phyloP scores from a whole-genome alignment of 768 basidiomycete species.

The Floccularia luteovirens region DNA sequence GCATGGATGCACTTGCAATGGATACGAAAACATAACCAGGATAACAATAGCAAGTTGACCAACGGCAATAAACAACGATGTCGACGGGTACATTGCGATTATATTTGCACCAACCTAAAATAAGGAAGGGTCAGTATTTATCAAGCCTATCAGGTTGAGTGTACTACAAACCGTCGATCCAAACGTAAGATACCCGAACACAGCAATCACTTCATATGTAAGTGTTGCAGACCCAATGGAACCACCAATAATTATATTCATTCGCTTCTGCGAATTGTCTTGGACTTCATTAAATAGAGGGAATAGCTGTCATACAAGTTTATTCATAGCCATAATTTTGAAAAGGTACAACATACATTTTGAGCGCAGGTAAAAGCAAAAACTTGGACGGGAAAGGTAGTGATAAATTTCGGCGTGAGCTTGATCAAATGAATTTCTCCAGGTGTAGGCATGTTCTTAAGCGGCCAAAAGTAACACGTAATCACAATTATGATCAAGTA shows the following conservation, averaged over 20 bases:
- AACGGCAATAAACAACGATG: conserved; percentile 85
- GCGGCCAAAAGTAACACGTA: conserved; percentile 69
- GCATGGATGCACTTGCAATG: conserved; percentile 91
- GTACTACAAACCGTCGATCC: conserved; percentile 61
- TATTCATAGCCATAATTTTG: conserved; percentile 6
- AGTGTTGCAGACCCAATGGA: conserved; percentile 82
- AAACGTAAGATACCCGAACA: conserved; percentile 91
- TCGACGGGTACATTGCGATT: conserved; percentile 90
- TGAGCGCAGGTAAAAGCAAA: conserved; percentile 92
- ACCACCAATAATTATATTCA: conserved; percentile 83
- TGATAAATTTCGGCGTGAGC: conserved; percentile 71
- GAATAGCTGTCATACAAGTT: conserved; percentile 54
- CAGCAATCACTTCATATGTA: conserved; percentile 82
- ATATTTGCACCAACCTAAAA: conserved; percentile 82
- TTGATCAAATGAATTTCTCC: conserved; percentile 69
- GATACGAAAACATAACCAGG: conserved; percentile 89
- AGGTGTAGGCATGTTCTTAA: conserved; percentile 50
- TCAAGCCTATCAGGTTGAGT: neutral
- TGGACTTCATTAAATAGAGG: conserved; percentile 90
- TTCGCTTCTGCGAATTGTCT: conserved; percentile 68
- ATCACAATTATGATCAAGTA: conserved; percentile 79
- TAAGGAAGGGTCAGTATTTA: conserved; percentile 3
- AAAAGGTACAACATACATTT: conserved; percentile 50
- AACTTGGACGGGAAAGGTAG: conserved; percentile 89
- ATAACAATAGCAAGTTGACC: conserved; percentile 91